Evolutionary conservation across 129 eudicot species (phyloP).

Genomic region (Escallonia rubra): DNA sequence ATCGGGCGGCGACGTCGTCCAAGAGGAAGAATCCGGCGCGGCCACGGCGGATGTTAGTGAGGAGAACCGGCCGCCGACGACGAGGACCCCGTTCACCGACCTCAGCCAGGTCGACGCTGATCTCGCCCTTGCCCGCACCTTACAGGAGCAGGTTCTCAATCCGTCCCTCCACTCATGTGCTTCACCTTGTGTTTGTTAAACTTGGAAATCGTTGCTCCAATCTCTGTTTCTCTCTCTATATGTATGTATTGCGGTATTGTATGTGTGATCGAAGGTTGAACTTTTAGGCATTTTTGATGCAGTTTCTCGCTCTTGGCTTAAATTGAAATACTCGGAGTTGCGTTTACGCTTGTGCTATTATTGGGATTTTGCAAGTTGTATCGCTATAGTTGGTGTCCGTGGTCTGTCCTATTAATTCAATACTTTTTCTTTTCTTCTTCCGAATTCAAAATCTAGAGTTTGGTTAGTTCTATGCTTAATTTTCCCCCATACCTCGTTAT

Average conservation of each 20-base stretch:
- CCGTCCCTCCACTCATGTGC: too few species aligned
- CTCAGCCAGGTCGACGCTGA: constrained; percentile 91
- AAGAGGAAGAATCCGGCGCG: not conserved
- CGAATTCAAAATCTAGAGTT: too few species aligned
- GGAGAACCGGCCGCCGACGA: not conserved
- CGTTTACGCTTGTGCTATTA: not conserved
- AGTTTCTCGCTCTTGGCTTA: too few species aligned
- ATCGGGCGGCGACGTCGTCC: not conserved
- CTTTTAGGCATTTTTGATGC: not conserved
- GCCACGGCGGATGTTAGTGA: not conserved
- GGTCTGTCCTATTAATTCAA: not conserved
- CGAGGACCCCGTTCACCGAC: constrained; percentile 67
- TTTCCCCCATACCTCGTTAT: too few species aligned
- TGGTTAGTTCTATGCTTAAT: too few species aligned
- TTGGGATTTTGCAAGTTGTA: not conserved
- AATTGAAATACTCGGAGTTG: not conserved
- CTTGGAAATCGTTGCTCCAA: too few species aligned
- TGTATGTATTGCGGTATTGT: not conserved
- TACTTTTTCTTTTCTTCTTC: too few species aligned
- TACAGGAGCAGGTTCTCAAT: constrained; percentile 69
- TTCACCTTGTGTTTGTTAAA: too few species aligned
- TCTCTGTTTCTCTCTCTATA: not conserved
- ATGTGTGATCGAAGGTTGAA: not conserved
- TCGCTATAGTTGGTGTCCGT: not conserved
- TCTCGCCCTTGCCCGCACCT: constrained; percentile 91